These are phyloP conservation scores for Penicillium daleae DNA, from an alignment of 495 filamentous ascomycete genomes.

Conservation along the genomic window DNA sequence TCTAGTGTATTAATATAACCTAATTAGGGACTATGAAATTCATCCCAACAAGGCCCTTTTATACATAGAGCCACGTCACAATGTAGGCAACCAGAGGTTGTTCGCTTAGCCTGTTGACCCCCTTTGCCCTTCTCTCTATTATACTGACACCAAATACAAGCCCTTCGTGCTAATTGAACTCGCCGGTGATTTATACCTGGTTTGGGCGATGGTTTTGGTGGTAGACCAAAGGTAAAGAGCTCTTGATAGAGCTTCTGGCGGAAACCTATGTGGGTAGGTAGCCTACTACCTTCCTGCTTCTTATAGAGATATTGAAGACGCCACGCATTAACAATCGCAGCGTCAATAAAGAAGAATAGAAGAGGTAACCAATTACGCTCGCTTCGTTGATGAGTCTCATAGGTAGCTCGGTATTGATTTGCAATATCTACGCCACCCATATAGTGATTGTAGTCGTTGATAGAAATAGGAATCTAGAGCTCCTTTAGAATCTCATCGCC, in stretches of 20 bases:
- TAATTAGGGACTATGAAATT: not conserved
- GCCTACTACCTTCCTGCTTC: not conserved
- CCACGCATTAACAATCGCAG: not conserved
- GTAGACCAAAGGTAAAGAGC: not conserved
- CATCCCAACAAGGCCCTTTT: not conserved
- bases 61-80: not conserved
- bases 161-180: not conserved
- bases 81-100: not conserved
- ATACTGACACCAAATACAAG: slow-evolving; percentile 1
- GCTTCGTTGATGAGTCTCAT: not conserved
- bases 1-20: not conserved
- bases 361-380: not conserved
- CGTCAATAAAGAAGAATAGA: not conserved
- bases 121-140: not conserved
- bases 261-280: not conserved
- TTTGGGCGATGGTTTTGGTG: not conserved
- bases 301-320: not conserved
- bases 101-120: not conserved
- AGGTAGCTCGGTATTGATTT: not conserved
- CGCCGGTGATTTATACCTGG: not conserved
- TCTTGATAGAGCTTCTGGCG: not conserved
- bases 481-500: not conserved
- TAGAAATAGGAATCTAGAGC: not conserved
- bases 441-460: slow-evolving; percentile 2
- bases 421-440: not conserved